Percentiles rank a stretch among this genome's conserved stretches.
These are phyloP conservation scores for Chrysoporthe puriensis DNA, from an alignment of 2,329 filamentous ascomycete species.

Conservation along the genomic window DNA sequence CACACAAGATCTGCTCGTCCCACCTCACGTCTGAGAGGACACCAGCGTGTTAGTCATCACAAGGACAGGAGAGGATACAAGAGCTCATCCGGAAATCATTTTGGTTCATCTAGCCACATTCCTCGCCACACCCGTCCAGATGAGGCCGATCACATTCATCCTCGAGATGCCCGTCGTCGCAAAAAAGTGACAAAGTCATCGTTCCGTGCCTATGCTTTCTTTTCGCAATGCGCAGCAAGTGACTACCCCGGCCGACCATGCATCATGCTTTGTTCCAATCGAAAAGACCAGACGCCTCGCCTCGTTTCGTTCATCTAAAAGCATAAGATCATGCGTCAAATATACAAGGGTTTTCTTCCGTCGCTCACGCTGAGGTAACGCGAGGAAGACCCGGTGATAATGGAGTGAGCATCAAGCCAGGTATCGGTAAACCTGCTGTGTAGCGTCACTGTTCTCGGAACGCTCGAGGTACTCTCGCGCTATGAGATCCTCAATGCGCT, in stretches of 20 bases:
- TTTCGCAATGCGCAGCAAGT: not conserved
- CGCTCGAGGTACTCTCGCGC: constrained; percentile 78
- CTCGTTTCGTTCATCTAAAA: constrained; percentile 14
- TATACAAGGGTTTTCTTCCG: not conserved
- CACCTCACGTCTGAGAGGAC: no score
- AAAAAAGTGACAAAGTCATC: not conserved
- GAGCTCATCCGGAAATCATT: no score
- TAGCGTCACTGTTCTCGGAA: constrained; percentile 66
- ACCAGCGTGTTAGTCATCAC: no score
- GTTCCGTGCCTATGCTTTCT: not conserved
- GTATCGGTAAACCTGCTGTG: constrained; percentile 69
- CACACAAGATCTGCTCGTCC: not conserved
- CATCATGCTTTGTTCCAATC: constrained; percentile 2
- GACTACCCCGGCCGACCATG: not conserved
- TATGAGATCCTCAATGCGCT: constrained; percentile 77
- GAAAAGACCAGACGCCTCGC: constrained; percentile 24
- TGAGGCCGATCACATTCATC: not conserved
- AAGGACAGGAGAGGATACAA: not conserved
- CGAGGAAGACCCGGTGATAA: not conserved
- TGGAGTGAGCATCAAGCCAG: constrained; percentile 56
- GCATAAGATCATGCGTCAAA: not conserved
- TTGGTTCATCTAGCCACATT: no score
- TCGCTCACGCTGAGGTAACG: not conserved
- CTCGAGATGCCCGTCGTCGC: not conserved
- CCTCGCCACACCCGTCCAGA: not conserved